Evolutionary conservation across 2,329 filamentous ascomycete species (phyloP), one percentile per base, ranked within the genome.

Genomic region (Emergomyces pasteurianus): DNA sequence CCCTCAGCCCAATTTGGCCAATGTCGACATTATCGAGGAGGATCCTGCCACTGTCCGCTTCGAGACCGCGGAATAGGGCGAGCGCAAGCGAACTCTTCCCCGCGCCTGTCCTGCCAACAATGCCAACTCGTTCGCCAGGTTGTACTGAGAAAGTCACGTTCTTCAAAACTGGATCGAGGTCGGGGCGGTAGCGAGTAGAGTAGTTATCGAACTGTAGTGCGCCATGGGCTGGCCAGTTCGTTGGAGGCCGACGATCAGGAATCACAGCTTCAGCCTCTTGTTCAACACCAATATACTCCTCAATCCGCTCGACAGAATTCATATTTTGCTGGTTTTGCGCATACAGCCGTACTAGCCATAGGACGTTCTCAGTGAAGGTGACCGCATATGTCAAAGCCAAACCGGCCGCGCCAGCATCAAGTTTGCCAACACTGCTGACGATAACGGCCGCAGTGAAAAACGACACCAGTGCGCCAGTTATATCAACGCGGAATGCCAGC

Each of bases 281-380:
- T 68, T 97, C 92, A 0, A 99, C 89, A 52, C 97, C 90, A 42
- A 97, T 83, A 71, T 97, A 99, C 72, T 99, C 94, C 78, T 96
- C 95, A 71, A 99, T 87, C 70, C 94, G 89, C 76, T 99, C 94
- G 56, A 97, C 92, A 2, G 92, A 92, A 76, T 99, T 99, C 94
- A 99, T 97, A 76, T 96, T 97, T 75, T 99, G 94, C 76, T 99
- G 94, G 69, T 97, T 96, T 71, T 89, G 85, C 0, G 92, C 88
- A 73, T 99, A 99, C 16, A 96, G 81, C 54, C 94, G 87, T 36
- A 99, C 92, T 60, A 97, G 86, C 94, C 94, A 99, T 21, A 99
- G 78, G 7, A 99, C 88, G 66, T 96, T 97, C 73, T 99, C 94
- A 0, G 92, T 95, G 70, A 99, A 99, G 1, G 90, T 92, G 67